Percentiles rank a stretch among this genome's conserved stretches.
Conservation (phyloP, 2,329 filamentous ascomycete genomes). For the Pyrenophora seminiperda region DNA sequence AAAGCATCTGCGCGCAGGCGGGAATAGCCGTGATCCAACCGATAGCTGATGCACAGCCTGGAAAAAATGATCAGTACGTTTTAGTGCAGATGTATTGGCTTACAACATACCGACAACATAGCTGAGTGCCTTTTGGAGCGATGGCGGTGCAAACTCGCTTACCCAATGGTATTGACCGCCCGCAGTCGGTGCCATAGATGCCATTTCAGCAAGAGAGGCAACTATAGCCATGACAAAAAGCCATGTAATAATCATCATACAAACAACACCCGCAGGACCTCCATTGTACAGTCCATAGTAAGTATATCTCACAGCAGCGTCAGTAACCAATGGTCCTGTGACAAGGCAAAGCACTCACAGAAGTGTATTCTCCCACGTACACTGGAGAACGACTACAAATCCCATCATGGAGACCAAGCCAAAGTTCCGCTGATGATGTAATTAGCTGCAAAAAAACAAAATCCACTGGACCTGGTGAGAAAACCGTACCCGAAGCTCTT, state of each 20-base stretch:
- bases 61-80: neutral
- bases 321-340: neutral
- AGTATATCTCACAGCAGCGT: conserved; percentile 8
- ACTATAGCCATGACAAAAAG: conserved; percentile 31
- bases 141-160: conserved; percentile 7
- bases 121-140: conserved; percentile 6
- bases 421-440: conserved; percentile 20
- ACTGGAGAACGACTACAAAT: conserved; percentile 22
- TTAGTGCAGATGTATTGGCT: neutral
- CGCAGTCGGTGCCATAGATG: conserved; percentile 10
- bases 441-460: conserved; percentile 2
- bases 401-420: conserved; percentile 25
- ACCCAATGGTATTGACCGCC: conserved; percentile 15
- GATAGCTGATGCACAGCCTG: conserved; percentile 25
- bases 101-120: conserved; percentile 9
- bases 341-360: conserved; percentile 7
- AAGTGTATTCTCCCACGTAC: conserved; percentile 28
- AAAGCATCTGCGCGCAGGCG: conserved; percentile 30
- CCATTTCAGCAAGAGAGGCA: conserved; percentile 13
- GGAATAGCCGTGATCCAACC: conserved; percentile 37
- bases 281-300: conserved; percentile 30
- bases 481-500: conserved; percentile 25
- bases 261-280: conserved; percentile 36
- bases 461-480: neutral
- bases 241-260: conserved; percentile 32